Base-by-base conservation (phyloP, 2,329 filamentous ascomycete species). In the Phyllosticta paracitricarpa region DNA sequence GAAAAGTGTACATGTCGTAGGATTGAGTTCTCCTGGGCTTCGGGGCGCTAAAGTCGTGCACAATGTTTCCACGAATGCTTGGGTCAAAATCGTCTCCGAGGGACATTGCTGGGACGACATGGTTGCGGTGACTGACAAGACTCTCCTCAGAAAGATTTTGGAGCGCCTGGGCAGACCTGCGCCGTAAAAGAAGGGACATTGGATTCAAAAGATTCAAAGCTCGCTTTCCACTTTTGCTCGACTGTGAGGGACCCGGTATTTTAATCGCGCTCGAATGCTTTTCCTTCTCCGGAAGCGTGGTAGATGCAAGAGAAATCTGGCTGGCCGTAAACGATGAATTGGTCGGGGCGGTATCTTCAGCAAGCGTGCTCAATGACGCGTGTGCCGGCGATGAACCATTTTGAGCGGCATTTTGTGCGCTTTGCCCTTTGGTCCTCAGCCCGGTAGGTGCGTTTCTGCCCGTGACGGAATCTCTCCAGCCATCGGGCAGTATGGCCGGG, bases 41-140 rank as follows among this genome's bases (percentile, higher is more conserved):
- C 5, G 84, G 84, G 3, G 81, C 82, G 56, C 83, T 85, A 69
- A 87, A 87, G 66, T 87, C 84, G 72, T 87, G 84, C 1, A 87
- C 78, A 24, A 84, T 79, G 56, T 81, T 84, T 19, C 84, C 84
- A 58, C 82, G 79, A 62, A 86, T 87, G 59, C 83, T 78, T 12
- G 84, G 83, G 66, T 86, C 83, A 67, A 84, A 86, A 66, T 85
- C 81, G 62, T 84, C 83, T 2, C 82, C 82, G 24, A 74, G 54
- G 1, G 65, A 55, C 59, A 83, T 77, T 2, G 80, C 77, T 2
- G 72, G 71, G 19, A 81, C 73, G 53, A 72, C 70, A 12, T 79
- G 68, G 57, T 76, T 80, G 51, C 76, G 77, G 28, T 78, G 76
- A 22, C 76, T 78, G 33, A 81, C 76, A 6, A 79, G 78, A 19